A percentile compares a stretch with the other conserved stretches of the same genome.
These are phyloP conservation scores for Gentiana dahurica DNA, from an alignment of 257 asterid species.

Conservation along the genomic window DNA sequence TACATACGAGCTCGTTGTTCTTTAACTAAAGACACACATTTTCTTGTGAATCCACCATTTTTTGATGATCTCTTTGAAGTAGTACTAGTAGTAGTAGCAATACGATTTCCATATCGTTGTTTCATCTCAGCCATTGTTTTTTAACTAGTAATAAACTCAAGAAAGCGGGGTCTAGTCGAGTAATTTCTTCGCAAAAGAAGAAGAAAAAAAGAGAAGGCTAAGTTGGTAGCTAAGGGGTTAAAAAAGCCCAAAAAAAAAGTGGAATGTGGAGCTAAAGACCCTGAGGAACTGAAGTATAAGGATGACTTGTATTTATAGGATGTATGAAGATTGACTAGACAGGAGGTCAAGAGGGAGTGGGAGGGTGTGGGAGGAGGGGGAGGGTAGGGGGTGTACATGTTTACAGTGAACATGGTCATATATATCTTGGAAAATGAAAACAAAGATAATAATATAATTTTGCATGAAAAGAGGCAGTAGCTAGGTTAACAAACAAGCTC, in stretches of 20 bases:
- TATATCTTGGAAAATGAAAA: constrained; percentile 23
- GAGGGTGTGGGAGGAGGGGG: no score
- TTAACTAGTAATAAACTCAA: background rate
- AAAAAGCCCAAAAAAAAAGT: constrained; percentile 39
- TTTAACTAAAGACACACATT: constrained; percentile 66
- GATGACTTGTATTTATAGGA: constrained; percentile 26
- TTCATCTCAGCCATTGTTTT: constrained; percentile 30
- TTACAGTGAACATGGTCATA: constrained; percentile 36
- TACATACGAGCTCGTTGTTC: constrained; percentile 72
- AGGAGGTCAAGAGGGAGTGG: no score
- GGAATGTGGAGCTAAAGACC: constrained; percentile 48
- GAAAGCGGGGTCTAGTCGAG: no score
- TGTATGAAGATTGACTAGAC: background rate
- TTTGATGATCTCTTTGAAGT: constrained; percentile 25
- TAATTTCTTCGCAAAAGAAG: background rate
- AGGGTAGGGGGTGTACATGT: no score
- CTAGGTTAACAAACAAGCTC: constrained; percentile 1
- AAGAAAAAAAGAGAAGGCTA: background rate
- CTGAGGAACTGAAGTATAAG: constrained; percentile 17
- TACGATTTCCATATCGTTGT: constrained; percentile 16
- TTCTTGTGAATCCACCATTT: constrained; percentile 42
- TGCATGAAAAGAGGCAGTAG: constrained; percentile 34
- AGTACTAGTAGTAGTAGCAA: background rate
- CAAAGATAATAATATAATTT: constrained; percentile 5
- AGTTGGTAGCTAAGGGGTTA: constrained; percentile 13